Conservation (phyloP, 495 filamentous ascomycete species). For the Penicillium canariense region DNA sequence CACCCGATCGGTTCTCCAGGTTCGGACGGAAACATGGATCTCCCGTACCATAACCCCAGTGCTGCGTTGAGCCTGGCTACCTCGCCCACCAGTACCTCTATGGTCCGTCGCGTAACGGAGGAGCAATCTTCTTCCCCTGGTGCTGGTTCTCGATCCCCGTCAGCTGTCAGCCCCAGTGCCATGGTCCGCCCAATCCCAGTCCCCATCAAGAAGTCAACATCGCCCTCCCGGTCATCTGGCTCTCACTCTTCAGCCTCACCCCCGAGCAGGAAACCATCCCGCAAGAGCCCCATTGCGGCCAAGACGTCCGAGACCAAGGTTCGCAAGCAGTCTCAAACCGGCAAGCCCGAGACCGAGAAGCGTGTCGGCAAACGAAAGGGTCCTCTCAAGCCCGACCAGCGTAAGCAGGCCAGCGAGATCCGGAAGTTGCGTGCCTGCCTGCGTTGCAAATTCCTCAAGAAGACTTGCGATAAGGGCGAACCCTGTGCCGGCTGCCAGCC, state of each 20-base stretch:
- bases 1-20: conserved; percentile 67
- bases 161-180: conserved; percentile 63
- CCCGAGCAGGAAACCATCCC: conserved; percentile 61
- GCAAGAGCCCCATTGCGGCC: conserved; percentile 72
- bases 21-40: conserved; percentile 65
- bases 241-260: conserved; percentile 63
- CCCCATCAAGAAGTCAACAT: conserved; percentile 66
- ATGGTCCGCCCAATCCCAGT: conserved; percentile 62
- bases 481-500: conserved; percentile 91
- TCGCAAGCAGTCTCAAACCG: conserved; percentile 65
- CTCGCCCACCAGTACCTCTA: conserved; percentile 39
- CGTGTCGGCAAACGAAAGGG: conserved; percentile 83
- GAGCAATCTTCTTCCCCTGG: conserved; percentile 40
- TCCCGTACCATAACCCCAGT: conserved; percentile 48
- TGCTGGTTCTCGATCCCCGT: conserved; percentile 46
- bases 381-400: conserved; percentile 86
- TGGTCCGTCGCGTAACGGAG: conserved; percentile 28
- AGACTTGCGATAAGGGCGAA: conserved; percentile 94
- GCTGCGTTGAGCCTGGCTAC: conserved; percentile 31
- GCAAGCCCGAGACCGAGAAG: conserved; percentile 84
- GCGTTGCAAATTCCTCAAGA: conserved; percentile 97
- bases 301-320: conserved; percentile 81
- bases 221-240: conserved; percentile 54
- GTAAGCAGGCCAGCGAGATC: conserved; percentile 92
- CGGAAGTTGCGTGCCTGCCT: conserved; percentile 87